Evolutionary conservation across 192 early-diverging fungal species (phyloP), one percentile per base, ranked within the genome.

Genomic region (Entomortierella chlamydospora): DNA sequence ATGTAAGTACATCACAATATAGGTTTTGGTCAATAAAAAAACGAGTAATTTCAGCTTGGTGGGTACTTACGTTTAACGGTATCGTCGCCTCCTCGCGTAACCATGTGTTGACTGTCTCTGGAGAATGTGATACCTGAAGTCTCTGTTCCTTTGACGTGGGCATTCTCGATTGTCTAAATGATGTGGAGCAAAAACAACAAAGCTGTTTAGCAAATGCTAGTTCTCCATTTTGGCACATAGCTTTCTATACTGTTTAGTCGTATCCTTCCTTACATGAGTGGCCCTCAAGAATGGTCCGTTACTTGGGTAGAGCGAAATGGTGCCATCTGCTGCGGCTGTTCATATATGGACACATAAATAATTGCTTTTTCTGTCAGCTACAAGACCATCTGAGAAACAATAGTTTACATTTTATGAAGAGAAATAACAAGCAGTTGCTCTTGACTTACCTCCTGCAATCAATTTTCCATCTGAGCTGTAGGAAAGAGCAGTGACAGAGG

Each of bases 1-100:
- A 42, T 55, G 58, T 4, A 41, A 47, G 45, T 47, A 47, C 10
- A 37, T 37, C 5, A 37, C 10, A 37, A 7, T 7, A 10, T 10
- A 37, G 5, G 34, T 10, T 37, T 37, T 7, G 4, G 4, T 10
- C 5, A 10, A 4, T 37, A 37, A 7, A 37, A 37, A 10, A 37
- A 37, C 34, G 34, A 37, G 34, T 37, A 10, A n/a, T n/a, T n/a
- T n/a, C n/a, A n/a, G n/a, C n/a, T n/a, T 37, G 2, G 45, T 20
- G 2, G 15, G 4, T 9, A 57, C 64, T 5, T 73, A 88, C 88
- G 69, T 85, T 97, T 97, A 28, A 99, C 90, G 7, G 93, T 92
- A 61, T 94, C 93, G 76, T 96, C 94, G 41, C 90, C 91, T 55
- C 92, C 91, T 29, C 97, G 86, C 2, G 94, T 92, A 3, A 94